Evolutionary conservation across 1,139 yeast species (phyloP).

Genomic region (Sugiyamaella neomexicana): DNA sequence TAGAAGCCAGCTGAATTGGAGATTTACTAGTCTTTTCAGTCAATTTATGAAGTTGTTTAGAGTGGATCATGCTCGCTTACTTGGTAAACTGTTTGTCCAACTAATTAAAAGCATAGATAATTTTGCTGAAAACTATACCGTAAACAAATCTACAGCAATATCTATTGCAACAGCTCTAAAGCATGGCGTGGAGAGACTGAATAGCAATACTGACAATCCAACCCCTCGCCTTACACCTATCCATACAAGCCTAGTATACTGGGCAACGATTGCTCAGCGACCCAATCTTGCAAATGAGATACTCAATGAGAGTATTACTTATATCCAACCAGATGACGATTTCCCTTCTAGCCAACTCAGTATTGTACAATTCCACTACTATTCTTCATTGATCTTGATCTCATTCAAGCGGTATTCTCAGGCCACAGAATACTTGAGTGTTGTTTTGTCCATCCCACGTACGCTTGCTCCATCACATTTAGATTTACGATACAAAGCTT

Average conservation of each 20-base stretch:
- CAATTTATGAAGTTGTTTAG: constrained; percentile 11
- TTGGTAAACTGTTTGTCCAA: not conserved
- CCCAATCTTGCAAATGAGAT: constrained; percentile 4
- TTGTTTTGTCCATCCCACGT: constrained; percentile 25
- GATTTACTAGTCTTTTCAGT: not conserved
- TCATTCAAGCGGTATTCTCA: constrained; percentile 24
- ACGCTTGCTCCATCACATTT: not conserved
- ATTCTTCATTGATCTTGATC: constrained; percentile 29
- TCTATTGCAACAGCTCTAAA: constrained; percentile 7
- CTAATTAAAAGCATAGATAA: not conserved
- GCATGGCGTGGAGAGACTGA: not conserved
- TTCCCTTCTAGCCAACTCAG: constrained; percentile 9
- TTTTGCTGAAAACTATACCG: not conserved
- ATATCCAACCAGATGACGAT: constrained; percentile 5
- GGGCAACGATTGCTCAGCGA: constrained; percentile 9
- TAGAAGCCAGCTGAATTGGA: not conserved
- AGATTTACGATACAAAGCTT: constrained; percentile 1
- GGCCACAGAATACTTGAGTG: constrained; percentile 31
- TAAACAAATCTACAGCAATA: not conserved
- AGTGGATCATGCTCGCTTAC: constrained; percentile 9
- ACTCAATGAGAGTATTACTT: not conserved
- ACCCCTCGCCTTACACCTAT: not conserved
- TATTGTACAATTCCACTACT: constrained; percentile 30
- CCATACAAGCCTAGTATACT: constrained; percentile 15
- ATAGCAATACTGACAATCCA: not conserved